A percentile compares a stretch with the other conserved stretches of the same genome.
These are phyloP conservation scores for Biscutella laevigata DNA, from an alignment of 441 rosid species.

Conservation along the genomic window DNA sequence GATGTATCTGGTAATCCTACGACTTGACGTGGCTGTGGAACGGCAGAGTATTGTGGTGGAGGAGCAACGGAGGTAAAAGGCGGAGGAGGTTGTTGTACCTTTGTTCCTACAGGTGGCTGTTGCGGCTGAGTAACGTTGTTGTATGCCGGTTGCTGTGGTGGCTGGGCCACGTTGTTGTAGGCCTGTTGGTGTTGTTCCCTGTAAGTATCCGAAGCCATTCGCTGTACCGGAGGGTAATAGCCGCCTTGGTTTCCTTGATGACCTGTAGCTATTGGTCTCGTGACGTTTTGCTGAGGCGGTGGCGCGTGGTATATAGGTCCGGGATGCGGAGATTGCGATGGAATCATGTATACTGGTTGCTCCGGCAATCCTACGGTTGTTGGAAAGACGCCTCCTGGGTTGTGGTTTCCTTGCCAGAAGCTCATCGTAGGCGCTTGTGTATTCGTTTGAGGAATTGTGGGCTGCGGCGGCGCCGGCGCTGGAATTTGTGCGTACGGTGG, in stretches of 20 bases:
- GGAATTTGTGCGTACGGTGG: conserved; percentile 44
- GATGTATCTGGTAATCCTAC: conserved; percentile 30
- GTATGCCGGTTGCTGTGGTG: too few species aligned
- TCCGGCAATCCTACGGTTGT: conserved; percentile 33
- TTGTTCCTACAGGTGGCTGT: conserved; percentile 25
- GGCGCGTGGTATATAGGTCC: conserved; percentile 48
- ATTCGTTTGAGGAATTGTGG: conserved; percentile 25
- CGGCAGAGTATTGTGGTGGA: conserved; percentile 23
- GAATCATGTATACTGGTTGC: conserved; percentile 55
- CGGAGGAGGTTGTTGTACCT: conserved; percentile 22
- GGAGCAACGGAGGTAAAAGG: conserved; percentile 24
- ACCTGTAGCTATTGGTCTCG: conserved; percentile 39
- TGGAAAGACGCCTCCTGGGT: conserved; percentile 32
- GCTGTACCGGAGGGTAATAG: conserved; percentile 44
- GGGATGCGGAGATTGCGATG: conserved; percentile 35
- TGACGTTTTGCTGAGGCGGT: conserved; percentile 19
- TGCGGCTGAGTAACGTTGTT: too few species aligned
- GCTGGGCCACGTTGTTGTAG: conserved; percentile 43
- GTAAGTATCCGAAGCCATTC: conserved; percentile 51
- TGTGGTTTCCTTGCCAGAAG: conserved; percentile 60
- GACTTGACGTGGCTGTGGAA: conserved; percentile 32
- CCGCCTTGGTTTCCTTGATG: conserved; percentile 59
- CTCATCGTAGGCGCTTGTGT: conserved; percentile 33
- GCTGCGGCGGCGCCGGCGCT: conserved; percentile 22
- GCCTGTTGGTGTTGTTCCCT: conserved; percentile 61